Conservation (phyloP, 2,329 filamentous ascomycete species). For the Diplodia corticola region DNA sequence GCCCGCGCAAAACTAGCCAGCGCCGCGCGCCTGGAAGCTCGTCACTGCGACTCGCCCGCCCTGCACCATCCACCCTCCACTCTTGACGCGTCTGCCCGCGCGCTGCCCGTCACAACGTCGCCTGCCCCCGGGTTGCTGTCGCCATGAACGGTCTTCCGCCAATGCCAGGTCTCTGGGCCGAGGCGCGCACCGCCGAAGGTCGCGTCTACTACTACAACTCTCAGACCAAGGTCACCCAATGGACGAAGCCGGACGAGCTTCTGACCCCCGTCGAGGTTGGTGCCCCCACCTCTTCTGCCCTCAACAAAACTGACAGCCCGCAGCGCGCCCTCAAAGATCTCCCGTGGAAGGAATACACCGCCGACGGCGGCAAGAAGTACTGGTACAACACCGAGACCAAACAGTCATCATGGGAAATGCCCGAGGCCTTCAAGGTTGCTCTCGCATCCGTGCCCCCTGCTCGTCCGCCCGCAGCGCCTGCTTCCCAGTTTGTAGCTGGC, state of each 20-base stretch:
- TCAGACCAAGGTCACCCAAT: slow-evolving; percentile 83
- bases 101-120: not conserved
- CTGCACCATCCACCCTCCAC: not conserved
- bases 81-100: not conserved
- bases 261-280: slow-evolving; percentile 79
- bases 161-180: slow-evolving; percentile 68
- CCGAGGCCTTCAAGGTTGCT: slow-evolving; percentile 75
- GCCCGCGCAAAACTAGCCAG: slow-evolving; percentile 18
- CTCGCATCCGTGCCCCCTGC: slow-evolving; percentile 56
- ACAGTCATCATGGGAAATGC: slow-evolving; percentile 93
- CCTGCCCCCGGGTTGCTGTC: not conserved
- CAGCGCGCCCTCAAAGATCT: slow-evolving; percentile 79
- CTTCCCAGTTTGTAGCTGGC: slow-evolving; percentile 61
- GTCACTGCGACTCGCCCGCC: not conserved
- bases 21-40: slow-evolving; percentile 11
- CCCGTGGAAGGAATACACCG: slow-evolving; percentile 90
- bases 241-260: slow-evolving; percentile 89
- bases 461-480: slow-evolving; percentile 43
- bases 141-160: slow-evolving; percentile 62
- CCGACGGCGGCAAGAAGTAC: slow-evolving; percentile 84
- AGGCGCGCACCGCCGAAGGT: slow-evolving; percentile 78
- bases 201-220: slow-evolving; percentile 90
- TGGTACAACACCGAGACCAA: slow-evolving; percentile 92
- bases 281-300: slow-evolving; percentile 22
- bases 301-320: slow-evolving; percentile 26